A percentile compares a stretch with the other conserved stretches of the same genome.
Conservation (phyloP, 305 asterid genomes). For the Fraxinus floribunda region DNA sequence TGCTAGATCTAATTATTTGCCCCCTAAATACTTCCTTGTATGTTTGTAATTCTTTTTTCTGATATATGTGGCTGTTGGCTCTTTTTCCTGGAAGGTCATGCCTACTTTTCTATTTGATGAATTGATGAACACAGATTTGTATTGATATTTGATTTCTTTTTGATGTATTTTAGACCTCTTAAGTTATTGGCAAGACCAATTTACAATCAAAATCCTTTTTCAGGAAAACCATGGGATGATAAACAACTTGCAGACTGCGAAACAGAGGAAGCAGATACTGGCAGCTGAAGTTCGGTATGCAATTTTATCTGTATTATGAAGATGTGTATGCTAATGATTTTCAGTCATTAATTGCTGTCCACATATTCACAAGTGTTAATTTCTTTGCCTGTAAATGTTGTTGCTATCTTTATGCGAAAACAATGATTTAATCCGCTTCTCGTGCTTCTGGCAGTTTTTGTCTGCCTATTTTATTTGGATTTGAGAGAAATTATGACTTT, state of each 20-base stretch:
- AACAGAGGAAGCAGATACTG: constrained; percentile 50
- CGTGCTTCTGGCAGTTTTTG: not conserved
- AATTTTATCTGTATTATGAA: not conserved
- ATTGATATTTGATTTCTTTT: not conserved
- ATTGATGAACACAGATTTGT: not conserved
- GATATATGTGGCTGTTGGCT: not conserved
- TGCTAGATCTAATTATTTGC: constrained; percentile 3
- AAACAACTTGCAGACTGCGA: constrained; percentile 49
- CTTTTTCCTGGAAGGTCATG: not conserved
- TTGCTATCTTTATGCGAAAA: not conserved
- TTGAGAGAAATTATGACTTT: not conserved
- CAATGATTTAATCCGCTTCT: not conserved
- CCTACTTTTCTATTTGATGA: not conserved
- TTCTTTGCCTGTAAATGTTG: not conserved
- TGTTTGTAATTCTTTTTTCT: not conserved
- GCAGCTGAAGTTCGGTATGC: constrained; percentile 82
- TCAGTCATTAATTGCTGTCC: not conserved
- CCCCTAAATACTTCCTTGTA: not conserved
- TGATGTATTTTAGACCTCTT: not conserved
- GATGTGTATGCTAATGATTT: not conserved
- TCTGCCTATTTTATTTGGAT: not conserved
- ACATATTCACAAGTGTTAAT: not conserved
- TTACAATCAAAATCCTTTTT: constrained; percentile 4
- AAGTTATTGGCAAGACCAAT: not conserved
- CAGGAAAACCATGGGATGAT: constrained; percentile 57